Evolutionary conservation across 1,139 yeast species (phyloP).

Genomic region (Suhomyces kunorum): DNA sequence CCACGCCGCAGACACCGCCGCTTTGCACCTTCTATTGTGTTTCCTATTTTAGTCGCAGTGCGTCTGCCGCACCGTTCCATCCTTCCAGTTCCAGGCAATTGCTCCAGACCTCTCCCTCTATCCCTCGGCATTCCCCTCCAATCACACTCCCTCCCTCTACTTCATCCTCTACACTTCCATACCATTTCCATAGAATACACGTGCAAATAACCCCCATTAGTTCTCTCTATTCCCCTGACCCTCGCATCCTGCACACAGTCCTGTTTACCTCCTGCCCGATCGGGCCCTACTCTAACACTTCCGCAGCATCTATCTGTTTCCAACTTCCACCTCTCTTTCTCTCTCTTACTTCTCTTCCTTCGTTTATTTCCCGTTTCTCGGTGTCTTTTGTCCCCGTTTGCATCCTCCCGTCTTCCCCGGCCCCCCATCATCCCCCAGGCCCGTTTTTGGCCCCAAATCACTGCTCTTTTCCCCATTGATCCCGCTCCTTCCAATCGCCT

Average conservation of each 20-base stretch:
- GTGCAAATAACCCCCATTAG: not conserved
- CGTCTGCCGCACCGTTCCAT: not conserved
- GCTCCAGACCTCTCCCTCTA: too few relatives aligned
- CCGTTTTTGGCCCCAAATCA: not conserved
- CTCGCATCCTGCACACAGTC: not conserved
- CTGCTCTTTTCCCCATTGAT: not conserved
- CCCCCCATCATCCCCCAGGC: too few relatives aligned
- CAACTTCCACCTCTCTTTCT: slow-evolving; percentile 1
- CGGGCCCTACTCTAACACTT: slow-evolving; percentile 7
- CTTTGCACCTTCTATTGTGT: not conserved
- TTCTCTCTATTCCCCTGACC: too few relatives aligned
- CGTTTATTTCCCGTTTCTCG: not conserved
- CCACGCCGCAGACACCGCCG: too few relatives aligned
- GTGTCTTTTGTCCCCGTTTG: not conserved
- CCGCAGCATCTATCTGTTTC: slow-evolving; percentile 8
- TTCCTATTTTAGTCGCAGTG: not conserved
- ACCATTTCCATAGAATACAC: not conserved
- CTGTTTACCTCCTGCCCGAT: slow-evolving; percentile 14
- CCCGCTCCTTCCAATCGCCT: slow-evolving; percentile 1
- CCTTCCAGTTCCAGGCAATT: too few relatives aligned
- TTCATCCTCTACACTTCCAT: not conserved
- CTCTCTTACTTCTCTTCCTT: not conserved
- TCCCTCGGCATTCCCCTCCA: too few relatives aligned
- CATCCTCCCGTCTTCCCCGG: not conserved
- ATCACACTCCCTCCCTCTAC: too few relatives aligned